phyloP scores from a whole-genome alignment of 352 stramenopile species.

The Globisporangium nagaii region DNA sequence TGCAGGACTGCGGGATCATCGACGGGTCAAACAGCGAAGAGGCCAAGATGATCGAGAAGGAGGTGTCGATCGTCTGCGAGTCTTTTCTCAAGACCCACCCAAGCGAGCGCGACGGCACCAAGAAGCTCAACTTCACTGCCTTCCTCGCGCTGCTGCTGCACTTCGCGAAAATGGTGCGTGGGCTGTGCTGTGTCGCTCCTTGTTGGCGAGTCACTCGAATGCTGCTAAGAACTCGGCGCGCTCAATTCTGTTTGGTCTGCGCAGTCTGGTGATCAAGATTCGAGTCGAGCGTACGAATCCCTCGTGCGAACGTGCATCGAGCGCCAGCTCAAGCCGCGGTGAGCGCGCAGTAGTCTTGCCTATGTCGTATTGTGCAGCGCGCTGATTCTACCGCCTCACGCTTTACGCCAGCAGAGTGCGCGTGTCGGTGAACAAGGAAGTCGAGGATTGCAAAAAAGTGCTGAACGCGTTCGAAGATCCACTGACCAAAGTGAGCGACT shows the following conservation, averaged over 20 bases:
- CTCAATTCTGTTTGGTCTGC: neutral
- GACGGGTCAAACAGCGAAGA: conserved; percentile 41
- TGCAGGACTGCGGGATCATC: conserved; percentile 75
- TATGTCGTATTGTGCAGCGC: no score
- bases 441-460: conserved; percentile 67
- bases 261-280: conserved; percentile 49
- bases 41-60: conserved; percentile 63
- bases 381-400: no score
- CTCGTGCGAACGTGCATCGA: conserved; percentile 63
- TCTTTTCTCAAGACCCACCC: conserved; percentile 56
- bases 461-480: conserved; percentile 57
- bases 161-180: conserved; percentile 59
- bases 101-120: conserved; percentile 50
- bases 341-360: no score
- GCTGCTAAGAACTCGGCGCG: no score
- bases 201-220: no score
- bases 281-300: conserved; percentile 49
- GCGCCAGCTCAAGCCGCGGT: conserved; percentile 56
- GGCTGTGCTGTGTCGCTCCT: neutral
- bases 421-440: conserved; percentile 34
- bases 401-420: conserved; percentile 22
- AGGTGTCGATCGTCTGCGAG: conserved; percentile 72
- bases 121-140: conserved; percentile 63
- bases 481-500: conserved; percentile 31
- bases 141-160: conserved; percentile 65